Evolutionary conservation across 768 basidiomycete genomes (phyloP).

Genomic region (Boletellus ananas): DNA sequence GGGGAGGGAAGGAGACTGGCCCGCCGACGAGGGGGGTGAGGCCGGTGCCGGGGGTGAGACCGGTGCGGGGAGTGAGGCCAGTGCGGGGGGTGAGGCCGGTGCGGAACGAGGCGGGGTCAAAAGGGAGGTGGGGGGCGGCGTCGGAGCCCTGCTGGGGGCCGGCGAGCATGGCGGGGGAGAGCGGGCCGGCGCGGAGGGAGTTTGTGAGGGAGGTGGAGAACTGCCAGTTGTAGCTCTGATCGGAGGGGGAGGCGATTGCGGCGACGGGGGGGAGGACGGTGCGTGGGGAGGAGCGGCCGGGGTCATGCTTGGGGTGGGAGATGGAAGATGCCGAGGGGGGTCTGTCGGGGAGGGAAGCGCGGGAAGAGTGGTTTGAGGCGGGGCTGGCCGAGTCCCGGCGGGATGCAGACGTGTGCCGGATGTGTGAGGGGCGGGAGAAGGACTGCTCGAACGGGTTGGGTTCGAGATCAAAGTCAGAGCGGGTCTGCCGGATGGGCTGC

Average conservation of each 20-base stretch:
- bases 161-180: slow-evolving; percentile 94
- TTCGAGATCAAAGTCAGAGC: slow-evolving; percentile 72
- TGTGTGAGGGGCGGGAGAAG: slow-evolving; percentile 64
- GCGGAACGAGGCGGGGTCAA: slow-evolving; percentile 71
- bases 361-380: slow-evolving; percentile 36
- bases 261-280: slow-evolving; percentile 81
- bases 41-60: slow-evolving; percentile 71
- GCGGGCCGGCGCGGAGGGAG: slow-evolving; percentile 87
- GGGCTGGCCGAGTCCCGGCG: slow-evolving; percentile 32
- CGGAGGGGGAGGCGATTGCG: slow-evolving; percentile 60
- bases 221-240: slow-evolving; percentile 53
- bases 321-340: slow-evolving; percentile 33
- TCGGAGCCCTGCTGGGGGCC: slow-evolving; percentile 63
- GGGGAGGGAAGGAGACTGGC: slow-evolving; percentile 73
- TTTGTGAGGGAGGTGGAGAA: slow-evolving; percentile 60
- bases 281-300: slow-evolving; percentile 43
- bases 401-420: slow-evolving; percentile 39
- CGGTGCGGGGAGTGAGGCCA: slow-evolving; percentile 82
- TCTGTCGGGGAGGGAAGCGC: slow-evolving; percentile 33
- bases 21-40: slow-evolving; percentile 79
- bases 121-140: slow-evolving; percentile 39
- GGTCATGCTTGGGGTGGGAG: slow-evolving; percentile 29
- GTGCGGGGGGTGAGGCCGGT: slow-evolving; percentile 86
- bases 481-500: slow-evolving; percentile 40
- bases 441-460: slow-evolving; percentile 96